Percentiles rank a stretch among this genome's conserved stretches.
phyloP scores from a whole-genome alignment of 2,329 filamentous ascomycete genomes.

The Dactylellina parvicollis region DNA sequence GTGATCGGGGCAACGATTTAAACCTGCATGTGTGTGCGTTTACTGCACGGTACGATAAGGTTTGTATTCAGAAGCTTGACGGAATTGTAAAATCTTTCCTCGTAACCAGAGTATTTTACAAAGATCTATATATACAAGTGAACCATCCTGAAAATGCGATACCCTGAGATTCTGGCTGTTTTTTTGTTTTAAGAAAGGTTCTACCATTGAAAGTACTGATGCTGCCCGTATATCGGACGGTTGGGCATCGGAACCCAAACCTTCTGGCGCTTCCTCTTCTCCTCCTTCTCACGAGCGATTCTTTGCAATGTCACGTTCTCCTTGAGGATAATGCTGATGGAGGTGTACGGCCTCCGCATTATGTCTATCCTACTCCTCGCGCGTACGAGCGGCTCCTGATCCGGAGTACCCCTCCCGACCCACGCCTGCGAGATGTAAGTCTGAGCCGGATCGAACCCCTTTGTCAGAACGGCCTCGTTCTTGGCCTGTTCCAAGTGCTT shows the following conservation, averaged over 20 bases:
- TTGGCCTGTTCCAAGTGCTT: constrained; percentile 82
- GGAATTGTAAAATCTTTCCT: constrained; percentile 10
- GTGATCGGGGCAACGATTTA: constrained; percentile 63
- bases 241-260: constrained; percentile 91
- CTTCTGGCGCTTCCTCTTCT: constrained; percentile 77
- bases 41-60: too few relatives aligned
- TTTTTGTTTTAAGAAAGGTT: not conserved
- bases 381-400: constrained; percentile 73
- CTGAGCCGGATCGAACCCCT: constrained; percentile 87
- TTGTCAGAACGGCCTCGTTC: constrained; percentile 79
- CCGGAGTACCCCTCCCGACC: constrained; percentile 80
- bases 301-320: constrained; percentile 91
- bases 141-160: not conserved
- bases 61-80: constrained; percentile 2
- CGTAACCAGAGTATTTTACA: constrained; percentile 8
- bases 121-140: constrained; percentile 23
- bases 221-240: constrained; percentile 81
- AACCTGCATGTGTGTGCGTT: too few relatives aligned
- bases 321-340: constrained; percentile 83
- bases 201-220: constrained; percentile 91
- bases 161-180: too few relatives aligned
- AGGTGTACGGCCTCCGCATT: constrained; percentile 77
- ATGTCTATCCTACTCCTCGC: constrained; percentile 77
- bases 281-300: constrained; percentile 78
- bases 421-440: constrained; percentile 94